These are phyloP conservation scores for Phascolomyces articulosus DNA, from an alignment of 371 early-diverging fungal genomes.

Conservation along the genomic window DNA sequence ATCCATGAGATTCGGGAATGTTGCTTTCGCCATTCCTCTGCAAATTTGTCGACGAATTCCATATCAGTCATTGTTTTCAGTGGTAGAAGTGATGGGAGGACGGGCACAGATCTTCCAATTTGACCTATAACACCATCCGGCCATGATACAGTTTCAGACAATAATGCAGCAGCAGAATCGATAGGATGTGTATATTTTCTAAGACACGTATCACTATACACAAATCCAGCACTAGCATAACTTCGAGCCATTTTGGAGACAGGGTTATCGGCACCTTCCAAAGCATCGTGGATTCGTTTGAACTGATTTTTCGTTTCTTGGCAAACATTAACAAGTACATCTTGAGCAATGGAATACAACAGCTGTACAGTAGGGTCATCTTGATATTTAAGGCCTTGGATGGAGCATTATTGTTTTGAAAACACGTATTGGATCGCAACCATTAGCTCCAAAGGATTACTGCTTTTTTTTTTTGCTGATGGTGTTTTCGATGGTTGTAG, in stretches of 20 bases:
- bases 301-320: background rate
- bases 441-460: background rate
- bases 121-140: background rate
- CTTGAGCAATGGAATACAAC: background rate
- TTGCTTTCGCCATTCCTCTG: background rate
- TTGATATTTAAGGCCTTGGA: background rate
- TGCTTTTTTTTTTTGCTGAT: background rate
- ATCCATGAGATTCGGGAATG: background rate
- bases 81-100: constrained; percentile 1
- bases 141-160: background rate
- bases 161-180: background rate
- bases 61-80: background rate
- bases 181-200: constrained; percentile 4
- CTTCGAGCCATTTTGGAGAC: background rate
- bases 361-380: background rate
- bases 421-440: background rate
- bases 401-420: background rate
- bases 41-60: background rate
- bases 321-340: background rate
- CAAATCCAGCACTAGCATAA: background rate
- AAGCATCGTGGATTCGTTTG: background rate
- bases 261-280: background rate
- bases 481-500: background rate
- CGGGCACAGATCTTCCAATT: background rate
- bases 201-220: background rate